Percentiles rank a stretch among this genome's conserved stretches.
Evolutionary conservation across 257 asterid species (phyloP).

Genomic region (Solanum habrochaites): DNA sequence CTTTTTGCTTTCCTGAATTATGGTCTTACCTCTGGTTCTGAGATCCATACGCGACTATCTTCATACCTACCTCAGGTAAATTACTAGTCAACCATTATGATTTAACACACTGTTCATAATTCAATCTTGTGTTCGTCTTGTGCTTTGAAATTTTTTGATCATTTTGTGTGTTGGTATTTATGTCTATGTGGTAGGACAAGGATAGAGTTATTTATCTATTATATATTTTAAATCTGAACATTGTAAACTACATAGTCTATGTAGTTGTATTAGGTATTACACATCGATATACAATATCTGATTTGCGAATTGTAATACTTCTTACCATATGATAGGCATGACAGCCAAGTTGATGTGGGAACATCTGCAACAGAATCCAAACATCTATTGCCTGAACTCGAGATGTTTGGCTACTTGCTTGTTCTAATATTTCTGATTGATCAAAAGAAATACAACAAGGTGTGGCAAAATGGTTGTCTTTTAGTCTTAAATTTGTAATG

Average conservation of each 20-base stretch:
- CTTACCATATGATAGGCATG: slow-evolving; percentile 41
- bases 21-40: slow-evolving; percentile 54
- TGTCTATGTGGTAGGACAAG: no score
- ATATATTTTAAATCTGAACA: no score
- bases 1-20: slow-evolving; percentile 43
- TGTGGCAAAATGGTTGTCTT: background rate
- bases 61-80: slow-evolving; percentile 46
- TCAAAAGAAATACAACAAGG: slow-evolving; percentile 57
- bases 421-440: slow-evolving; percentile 53
- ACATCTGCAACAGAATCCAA: slow-evolving; percentile 34
- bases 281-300: background rate
- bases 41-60: slow-evolving; percentile 45
- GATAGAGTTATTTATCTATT: no score
- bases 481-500: background rate
- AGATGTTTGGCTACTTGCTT: slow-evolving; percentile 58
- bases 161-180: background rate
- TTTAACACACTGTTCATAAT: background rate
- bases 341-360: slow-evolving; percentile 49
- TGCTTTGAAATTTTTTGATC: background rate
- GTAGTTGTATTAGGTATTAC: background rate
- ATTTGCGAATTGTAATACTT: background rate
- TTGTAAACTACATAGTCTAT: no score
- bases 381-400: slow-evolving; percentile 54
- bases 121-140: background rate
- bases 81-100: background rate